Base-by-base conservation (phyloP, 768 basidiomycete genomes). In the Phanerodontia chrysosporium region DNA sequence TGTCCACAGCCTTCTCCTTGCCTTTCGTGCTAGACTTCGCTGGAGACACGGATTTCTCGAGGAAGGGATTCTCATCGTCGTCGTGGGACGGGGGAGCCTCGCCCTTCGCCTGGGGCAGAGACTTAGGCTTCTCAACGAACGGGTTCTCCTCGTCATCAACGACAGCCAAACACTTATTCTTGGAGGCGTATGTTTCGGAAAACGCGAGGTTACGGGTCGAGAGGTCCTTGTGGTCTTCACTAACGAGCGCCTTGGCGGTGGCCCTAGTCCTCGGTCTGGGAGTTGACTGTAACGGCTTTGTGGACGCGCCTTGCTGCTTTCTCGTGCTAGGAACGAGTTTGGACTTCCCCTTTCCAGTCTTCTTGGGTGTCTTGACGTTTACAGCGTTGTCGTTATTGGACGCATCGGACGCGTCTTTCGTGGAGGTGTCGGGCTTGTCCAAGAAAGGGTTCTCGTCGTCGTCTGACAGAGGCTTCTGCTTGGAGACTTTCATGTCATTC, bases 361-460 rank as follows among this genome's bases (percentile, higher is more conserved):
- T 32, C 3, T 75, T 55, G 21, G 70, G 54, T 1, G 70, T 67
- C 3, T 81, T 72, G n/a, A 70, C 71, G 66, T 89, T 72, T 78
- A 91, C 89, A 36, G 89, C 89, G 63, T 90, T 91, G 6, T 87
- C 81, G 13, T 89, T 87, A 16, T 83, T 82, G 6, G 75, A 68
- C 14, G 57, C 44, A 32, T 21, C 24, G 4, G 16, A 27, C 35
- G 32, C n/a, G 16, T 12, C 16, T 13, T 53, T 21, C 35, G 10
- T 24, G 30, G 30, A 48, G 3, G 76, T 55, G n/a, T 70, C 53
- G 2, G 71, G 67, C 3, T 80, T 72, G n/a, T 71, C 72, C 65
- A 90, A 73, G 78, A 92, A 90, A 30, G 89, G 89, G 62, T 91
- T 91, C 6, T 87, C 81, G 14, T 89, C 88, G 13, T 83, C 83